phyloP scores from a whole-genome alignment of 2,329 filamentous ascomycete genomes.

The Diplodia seriata region DNA sequence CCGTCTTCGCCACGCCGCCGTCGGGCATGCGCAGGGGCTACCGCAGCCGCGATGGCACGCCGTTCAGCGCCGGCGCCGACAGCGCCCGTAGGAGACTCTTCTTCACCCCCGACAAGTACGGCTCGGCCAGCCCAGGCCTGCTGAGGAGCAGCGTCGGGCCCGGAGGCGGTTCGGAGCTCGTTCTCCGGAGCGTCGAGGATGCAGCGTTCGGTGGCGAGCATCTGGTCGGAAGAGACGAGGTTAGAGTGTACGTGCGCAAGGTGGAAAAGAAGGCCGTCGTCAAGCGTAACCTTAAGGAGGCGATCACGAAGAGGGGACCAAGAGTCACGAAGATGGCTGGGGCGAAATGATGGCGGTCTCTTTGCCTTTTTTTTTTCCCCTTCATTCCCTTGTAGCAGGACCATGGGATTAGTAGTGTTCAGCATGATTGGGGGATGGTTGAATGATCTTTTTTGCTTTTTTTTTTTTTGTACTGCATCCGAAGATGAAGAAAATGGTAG shows the following conservation, averaged over 20 bases:
- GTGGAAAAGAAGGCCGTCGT: slow-evolving; percentile 49
- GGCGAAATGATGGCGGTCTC: neutral
- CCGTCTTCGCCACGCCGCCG: slow-evolving; percentile 49
- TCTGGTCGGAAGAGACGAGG: slow-evolving; percentile 51
- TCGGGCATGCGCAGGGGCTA: slow-evolving; percentile 44
- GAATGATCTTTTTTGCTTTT: neutral
- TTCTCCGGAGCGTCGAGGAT: slow-evolving; percentile 30
- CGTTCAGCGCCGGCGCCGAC: slow-evolving; percentile 43
- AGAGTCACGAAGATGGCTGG: slow-evolving; percentile 38
- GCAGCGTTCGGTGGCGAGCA: slow-evolving; percentile 46
- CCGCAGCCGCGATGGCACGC: slow-evolving; percentile 39
- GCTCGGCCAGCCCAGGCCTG: slow-evolving; percentile 21
- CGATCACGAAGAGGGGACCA: slow-evolving; percentile 45
- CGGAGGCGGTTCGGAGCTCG: slow-evolving; percentile 10
- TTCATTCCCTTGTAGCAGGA: neutral
- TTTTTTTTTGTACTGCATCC: neutral
- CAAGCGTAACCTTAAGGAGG: slow-evolving; percentile 47
- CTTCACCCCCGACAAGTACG: slow-evolving; percentile 43
- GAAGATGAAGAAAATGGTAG: neutral
- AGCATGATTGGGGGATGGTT: neutral
- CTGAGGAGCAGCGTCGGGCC: slow-evolving; percentile 34
- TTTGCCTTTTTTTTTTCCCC: neutral
- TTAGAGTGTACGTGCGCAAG: slow-evolving; percentile 47
- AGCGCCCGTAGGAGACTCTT: slow-evolving; percentile 45
- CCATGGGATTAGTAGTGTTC: neutral